phyloP scores from a whole-genome alignment of 129 eudicot species.

The Saposhnikovia divaricata region DNA sequence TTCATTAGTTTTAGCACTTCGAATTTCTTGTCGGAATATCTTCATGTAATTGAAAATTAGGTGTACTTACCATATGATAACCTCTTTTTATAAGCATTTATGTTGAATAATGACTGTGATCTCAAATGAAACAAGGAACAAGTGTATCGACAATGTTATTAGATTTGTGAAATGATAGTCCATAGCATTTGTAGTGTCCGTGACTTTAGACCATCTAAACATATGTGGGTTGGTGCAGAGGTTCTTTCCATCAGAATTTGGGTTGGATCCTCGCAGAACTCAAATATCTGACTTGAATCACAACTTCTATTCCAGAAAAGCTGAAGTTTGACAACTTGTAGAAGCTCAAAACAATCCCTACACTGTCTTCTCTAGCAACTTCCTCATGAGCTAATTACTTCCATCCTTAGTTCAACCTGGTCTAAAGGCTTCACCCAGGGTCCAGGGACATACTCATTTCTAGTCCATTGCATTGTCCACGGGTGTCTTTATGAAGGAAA shows the following conservation, averaged over 20 bases:
- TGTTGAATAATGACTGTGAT: neutral
- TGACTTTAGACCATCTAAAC: neutral
- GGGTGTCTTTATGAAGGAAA: conserved; percentile 65
- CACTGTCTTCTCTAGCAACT: conserved; percentile 72
- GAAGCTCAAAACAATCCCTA: conserved; percentile 68
- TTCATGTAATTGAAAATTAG: neutral
- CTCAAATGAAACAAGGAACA: neutral
- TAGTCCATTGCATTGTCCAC: neutral
- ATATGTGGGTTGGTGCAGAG: conserved; percentile 44
- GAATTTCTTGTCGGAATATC: too few relatives aligned
- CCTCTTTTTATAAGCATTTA: neutral
- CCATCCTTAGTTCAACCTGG: conserved; percentile 78
- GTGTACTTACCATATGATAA: neutral
- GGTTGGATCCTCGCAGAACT: conserved; percentile 64
- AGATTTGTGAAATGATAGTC: neutral
- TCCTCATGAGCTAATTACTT: conserved; percentile 61
- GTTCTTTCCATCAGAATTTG: conserved; percentile 90
- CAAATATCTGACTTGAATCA: conserved; percentile 52
- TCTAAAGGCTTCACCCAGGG: conserved; percentile 46
- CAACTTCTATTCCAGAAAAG: conserved; percentile 60
- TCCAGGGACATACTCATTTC: conserved; percentile 48
- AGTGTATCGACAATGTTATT: neutral
- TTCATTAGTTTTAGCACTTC: too few relatives aligned
- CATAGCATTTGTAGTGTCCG: neutral
- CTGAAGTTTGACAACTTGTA: conserved; percentile 67